Evolutionary conservation across 176 grass and related monocot species (phyloP), one percentile per base, ranked within the genome.

Genomic region (sorghum (Sorghum bicolor)): DNA sequence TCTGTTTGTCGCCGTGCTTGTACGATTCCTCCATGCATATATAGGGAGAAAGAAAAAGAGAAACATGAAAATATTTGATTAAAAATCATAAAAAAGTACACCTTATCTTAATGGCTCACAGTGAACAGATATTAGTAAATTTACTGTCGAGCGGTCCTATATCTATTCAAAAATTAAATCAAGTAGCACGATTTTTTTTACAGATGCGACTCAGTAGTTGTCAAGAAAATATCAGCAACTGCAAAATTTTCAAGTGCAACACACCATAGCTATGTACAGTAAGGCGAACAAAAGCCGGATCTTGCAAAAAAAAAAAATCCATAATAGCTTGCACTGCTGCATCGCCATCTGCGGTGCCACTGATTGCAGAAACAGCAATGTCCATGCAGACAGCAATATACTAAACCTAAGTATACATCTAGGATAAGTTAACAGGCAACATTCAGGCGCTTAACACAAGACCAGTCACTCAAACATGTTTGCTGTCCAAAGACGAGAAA

Each of bases 401-500:
- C 37, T 45, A 81, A 43, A 29, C 37, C 17, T 93, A 62, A 55
- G 3, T 72, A 57, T 75, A 68, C 55, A 34, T 72, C 65, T 72
- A 14, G 6, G 66, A 78, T n/a, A 33, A 37, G 75, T 81, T 62
- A 70, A 53, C 53, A 32, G 26, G 55, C 78, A 79, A 50, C 29
- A 31, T 80, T 86, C 69, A 25, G 31, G 74, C 37, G 12, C 77
- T 81, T 38, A 28, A 73, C 78, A 64, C 83, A 74, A 45, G 36
- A 66, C 37, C 81, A 78, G 66, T 78, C 72, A 82, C 64, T 71
- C 78, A 72, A 88, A 76, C 87, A 86, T 87, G 16, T 64, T 62
- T 4, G 48, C n/a, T 75, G 80, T 70, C 84, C 30, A 79, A 58
- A 64, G 22, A 67, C 28, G 17, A 47, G 30, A 67, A 79, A 58